A percentile compares a stretch with the other conserved stretches of the same genome.
Conservation (phyloP, 2,329 filamentous ascomycete genomes). For the Aspergillus arachidicola region DNA sequence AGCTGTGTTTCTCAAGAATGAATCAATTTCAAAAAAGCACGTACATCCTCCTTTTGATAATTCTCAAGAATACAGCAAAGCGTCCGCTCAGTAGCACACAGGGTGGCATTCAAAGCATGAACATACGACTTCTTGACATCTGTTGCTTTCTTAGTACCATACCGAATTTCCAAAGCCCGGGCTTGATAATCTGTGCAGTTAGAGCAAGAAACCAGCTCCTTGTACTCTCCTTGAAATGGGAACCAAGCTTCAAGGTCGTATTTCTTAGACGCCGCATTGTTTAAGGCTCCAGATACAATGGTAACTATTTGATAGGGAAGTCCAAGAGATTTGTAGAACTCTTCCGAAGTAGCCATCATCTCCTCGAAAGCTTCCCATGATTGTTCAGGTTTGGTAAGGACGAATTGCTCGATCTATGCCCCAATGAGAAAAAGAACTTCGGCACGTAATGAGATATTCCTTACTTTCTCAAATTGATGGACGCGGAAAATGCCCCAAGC, state of each 20-base stretch:
- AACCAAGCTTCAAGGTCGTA: constrained; percentile 97
- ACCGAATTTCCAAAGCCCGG: constrained; percentile 88
- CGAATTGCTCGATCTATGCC: constrained; percentile 71
- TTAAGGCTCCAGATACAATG: constrained; percentile 94
- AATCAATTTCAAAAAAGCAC: constrained; percentile 27
- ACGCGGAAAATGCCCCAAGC: constrained; percentile 98
- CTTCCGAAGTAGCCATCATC: constrained; percentile 89
- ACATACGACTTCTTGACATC: constrained; percentile 90
- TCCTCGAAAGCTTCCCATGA: constrained; percentile 92
- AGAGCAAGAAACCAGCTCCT: constrained; percentile 94
- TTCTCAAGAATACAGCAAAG: constrained; percentile 96
- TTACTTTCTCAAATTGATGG: constrained; percentile 92
- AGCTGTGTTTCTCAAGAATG: constrained; percentile 15
- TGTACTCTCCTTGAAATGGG: constrained; percentile 95
- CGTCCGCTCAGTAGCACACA: constrained; percentile 88
- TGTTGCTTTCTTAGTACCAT: constrained; percentile 81
- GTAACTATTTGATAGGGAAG: constrained; percentile 90
- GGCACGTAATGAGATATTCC: constrained; percentile 4
- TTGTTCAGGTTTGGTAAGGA: constrained; percentile 80
- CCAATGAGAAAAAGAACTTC: constrained; percentile 14
- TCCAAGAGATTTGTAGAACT: constrained; percentile 88
- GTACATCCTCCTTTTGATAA: constrained; percentile 84
- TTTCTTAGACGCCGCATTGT: constrained; percentile 89
- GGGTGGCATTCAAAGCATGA: constrained; percentile 85
- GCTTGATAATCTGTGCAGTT: constrained; percentile 99